Conservation (phyloP, 2,329 filamentous ascomycete genomes). For the Chrysosporium queenslandicum region DNA sequence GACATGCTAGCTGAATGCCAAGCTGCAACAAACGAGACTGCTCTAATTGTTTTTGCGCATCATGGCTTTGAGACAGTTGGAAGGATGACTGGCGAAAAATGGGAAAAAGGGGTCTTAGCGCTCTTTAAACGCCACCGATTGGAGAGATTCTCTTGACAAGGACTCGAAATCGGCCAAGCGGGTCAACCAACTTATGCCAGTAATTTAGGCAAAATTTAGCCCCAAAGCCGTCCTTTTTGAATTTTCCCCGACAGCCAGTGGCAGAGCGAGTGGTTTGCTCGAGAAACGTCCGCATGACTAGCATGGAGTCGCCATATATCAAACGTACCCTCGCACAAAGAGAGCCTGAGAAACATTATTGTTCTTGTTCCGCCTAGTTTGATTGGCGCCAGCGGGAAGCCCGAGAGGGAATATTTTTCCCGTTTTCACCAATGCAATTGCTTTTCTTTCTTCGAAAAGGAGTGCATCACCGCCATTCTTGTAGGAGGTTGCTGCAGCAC, state of each 20-base stretch:
- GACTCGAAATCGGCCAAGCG: no score
- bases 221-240: no score
- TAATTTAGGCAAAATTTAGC: no score
- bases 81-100: no score
- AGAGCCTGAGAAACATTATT: neutral
- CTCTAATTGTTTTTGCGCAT: no score
- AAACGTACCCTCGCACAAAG: slow-evolving; percentile 6
- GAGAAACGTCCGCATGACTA: slow-evolving; percentile 2
- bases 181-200: no score
- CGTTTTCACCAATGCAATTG: neutral
- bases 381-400: neutral
- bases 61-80: no score
- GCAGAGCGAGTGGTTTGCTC: neutral
- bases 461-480: neutral
- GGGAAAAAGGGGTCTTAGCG: no score
- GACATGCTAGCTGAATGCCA: neutral
- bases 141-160: no score
- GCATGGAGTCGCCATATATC: no score
- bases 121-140: no score
- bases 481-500: neutral
- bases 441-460: neutral
- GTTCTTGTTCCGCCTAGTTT: neutral
- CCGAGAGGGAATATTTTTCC: neutral
- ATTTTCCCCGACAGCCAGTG: neutral
- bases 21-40: slow-evolving; percentile 2